Base-by-base conservation (phyloP, 768 basidiomycete genomes). In the Termitomyces sp. region DNA sequence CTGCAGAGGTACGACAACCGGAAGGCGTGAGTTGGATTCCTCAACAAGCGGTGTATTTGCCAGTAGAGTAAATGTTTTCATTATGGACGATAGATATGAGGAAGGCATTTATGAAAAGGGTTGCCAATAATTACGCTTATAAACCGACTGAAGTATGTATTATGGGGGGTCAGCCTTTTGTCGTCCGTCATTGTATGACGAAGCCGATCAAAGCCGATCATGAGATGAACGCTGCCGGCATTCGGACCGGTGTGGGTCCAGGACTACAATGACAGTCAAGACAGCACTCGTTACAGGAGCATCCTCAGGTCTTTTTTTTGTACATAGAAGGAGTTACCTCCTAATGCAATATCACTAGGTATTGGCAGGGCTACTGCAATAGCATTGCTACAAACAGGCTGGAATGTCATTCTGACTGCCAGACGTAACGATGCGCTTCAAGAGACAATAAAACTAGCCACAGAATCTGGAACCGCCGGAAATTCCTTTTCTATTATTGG, bases 281-380 rank as follows among this genome's bases (percentile, higher is more conserved):
- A 67, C 63, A 13, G 70, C 69, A 16, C 63, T 72, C 12, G 59
- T 71, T 27, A 72, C 70, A 60, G 77, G 76, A 16, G 74, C 65
- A 54, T 67, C 66, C 9, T 56, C 65, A 62, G 65, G 65, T 64
- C 13, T 4, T 41, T 13, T 16, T 9, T 48, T 15, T 44, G 4
- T 11, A n/a, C n/a, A 22, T 27, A 2, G 11, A 53, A 39, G 24
- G 39, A 39, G 18, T n/a, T 9, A 1, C 3, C 12, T 37, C 24
- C 22, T 52, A 16, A 37, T 37, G 20, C 6, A 36, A 3, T 2
- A 39, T 27, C 9, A 11, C 34, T 42, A 78, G 78, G 78, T 5
- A 91, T 94, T 60, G 92, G 91, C 16, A 78, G 84, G 13, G 74
- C 77, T 6, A 79, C 83, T 11, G 86, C 91, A 1, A 77, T 93